Base-by-base conservation (phyloP, 768 basidiomycete genomes). In the Candolleomyces eurysporus region DNA sequence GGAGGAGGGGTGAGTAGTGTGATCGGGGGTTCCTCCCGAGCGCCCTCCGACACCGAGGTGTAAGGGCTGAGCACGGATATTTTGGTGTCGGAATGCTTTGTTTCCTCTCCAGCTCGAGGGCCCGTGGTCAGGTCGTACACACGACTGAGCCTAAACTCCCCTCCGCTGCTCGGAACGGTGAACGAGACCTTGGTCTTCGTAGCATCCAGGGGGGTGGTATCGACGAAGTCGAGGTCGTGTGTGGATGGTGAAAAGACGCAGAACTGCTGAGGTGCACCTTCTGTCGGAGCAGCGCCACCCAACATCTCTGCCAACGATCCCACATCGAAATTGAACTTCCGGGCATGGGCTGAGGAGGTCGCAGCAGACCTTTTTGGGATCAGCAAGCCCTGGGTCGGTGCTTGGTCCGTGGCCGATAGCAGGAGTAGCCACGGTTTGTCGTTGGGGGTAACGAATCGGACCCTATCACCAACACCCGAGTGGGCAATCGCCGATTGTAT, bases 1-100 rank as follows among this genome's bases (percentile, higher is more conserved):
- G 72, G 72, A 16, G 78, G 77, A 10, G 77, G 77, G 16, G 76
- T 78, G 5, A 75, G 77, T 8, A 79, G 65, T 26, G 61, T 57
- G n/a, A 65, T 63, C 2, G 45, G 17, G 17, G 1, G 45, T 46
- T 46, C 45, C 45, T 46, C 45, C 36, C 11, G 36, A 1, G 36
- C 45, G 45, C 45, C 19, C 19, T 46, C 49, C 57, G 62, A 49
- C 60, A 70, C 62, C 53, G 66, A 61, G 6, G 48, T 58, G 59
- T 75, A 68, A 0, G 74, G 68, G 17, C 72, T 75, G 32, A 78
- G 65, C 9, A 82, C 67, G 10, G 75, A 73, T 21, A 77, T 60
- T 43, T 71, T 68, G 45, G 26, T 48, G 30, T 50, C 32, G 45
- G 36, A 36, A 36, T 36, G 2, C 36, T 36, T 36, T 36, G 36